These are phyloP conservation scores for Penicillium crystallinum DNA, from an alignment of 495 filamentous ascomycete species.

Conservation along the genomic window DNA sequence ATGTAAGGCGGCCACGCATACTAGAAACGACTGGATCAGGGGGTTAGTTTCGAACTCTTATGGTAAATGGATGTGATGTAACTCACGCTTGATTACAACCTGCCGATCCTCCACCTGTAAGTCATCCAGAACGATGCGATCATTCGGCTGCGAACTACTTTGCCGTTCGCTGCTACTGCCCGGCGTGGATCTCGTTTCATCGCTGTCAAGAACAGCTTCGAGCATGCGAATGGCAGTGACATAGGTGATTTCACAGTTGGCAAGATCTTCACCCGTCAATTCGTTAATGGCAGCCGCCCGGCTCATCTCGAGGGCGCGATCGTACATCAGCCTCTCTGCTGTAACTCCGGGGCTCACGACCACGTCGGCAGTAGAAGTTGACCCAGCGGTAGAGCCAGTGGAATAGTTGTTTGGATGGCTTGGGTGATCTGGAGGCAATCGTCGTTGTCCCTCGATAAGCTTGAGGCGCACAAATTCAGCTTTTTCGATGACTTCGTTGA, in stretches of 20 bases:
- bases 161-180: conserved; percentile 29
- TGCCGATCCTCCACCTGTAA: conserved; percentile 70
- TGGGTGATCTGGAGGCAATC: conserved; percentile 77
- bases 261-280: conserved; percentile 82
- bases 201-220: conserved; percentile 85
- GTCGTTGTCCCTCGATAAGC: conserved; percentile 78
- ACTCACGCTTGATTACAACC: conserved; percentile 65
- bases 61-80: neutral
- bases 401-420: conserved; percentile 76
- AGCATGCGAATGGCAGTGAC: conserved; percentile 87
- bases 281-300: conserved; percentile 91
- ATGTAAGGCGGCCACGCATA: conserved; percentile 51
- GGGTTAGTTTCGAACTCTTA: conserved; percentile 19
- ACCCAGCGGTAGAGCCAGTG: conserved; percentile 40
- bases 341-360: conserved; percentile 72
- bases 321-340: conserved; percentile 96
- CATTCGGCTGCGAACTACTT: conserved; percentile 19
- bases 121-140: conserved; percentile 47
- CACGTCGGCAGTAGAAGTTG: conserved; percentile 58
- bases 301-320: conserved; percentile 95
- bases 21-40: conserved; percentile 48
- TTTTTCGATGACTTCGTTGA: conserved; percentile 96
- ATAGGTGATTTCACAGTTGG: conserved; percentile 89
- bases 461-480: conserved; percentile 85
- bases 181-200: conserved; percentile 47